Percentiles rank a stretch among this genome's conserved stretches.
These are phyloP conservation scores for Sphagnum tenellum DNA, from an alignment of 225 moss, liverwort and hornwort species.

Conservation along the genomic window DNA sequence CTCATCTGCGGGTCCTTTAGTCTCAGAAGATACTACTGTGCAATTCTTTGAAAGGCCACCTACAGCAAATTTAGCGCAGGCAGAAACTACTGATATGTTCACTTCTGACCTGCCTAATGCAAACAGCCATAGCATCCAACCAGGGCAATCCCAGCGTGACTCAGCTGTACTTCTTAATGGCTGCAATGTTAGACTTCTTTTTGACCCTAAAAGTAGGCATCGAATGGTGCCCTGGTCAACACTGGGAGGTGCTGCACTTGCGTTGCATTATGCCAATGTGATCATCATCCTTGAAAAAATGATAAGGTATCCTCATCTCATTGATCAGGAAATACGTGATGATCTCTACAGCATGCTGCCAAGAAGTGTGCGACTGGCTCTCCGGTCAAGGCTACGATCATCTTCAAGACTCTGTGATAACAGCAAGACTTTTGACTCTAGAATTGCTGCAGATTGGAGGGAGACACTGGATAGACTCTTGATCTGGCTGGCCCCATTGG, in stretches of 20 bases:
- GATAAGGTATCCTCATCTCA: slow-evolving; percentile 83
- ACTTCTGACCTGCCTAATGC: slow-evolving; percentile 38
- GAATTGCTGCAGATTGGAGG: slow-evolving; percentile 90
- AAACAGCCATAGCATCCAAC: slow-evolving; percentile 49
- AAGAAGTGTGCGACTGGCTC: slow-evolving; percentile 61
- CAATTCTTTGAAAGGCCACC: slow-evolving; percentile 28
- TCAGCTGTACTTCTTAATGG: slow-evolving; percentile 51
- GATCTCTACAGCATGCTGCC: slow-evolving; percentile 96
- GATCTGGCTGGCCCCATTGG: slow-evolving; percentile 81
- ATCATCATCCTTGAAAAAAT: slow-evolving; percentile 90
- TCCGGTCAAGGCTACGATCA: slow-evolving; percentile 56
- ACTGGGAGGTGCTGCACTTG: slow-evolving; percentile 84
- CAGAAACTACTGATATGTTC: slow-evolving; percentile 52
- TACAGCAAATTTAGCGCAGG: slow-evolving; percentile 35
- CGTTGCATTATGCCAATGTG: slow-evolving; percentile 92
- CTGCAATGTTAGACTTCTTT: slow-evolving; percentile 53
- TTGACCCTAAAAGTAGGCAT: slow-evolving; percentile 91
- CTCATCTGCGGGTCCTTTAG: slow-evolving; percentile 14
- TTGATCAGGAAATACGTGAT: slow-evolving; percentile 84
- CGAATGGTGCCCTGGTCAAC: slow-evolving; percentile 81
- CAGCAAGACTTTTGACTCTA: slow-evolving; percentile 64
- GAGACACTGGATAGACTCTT: slow-evolving; percentile 84
- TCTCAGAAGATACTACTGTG: slow-evolving; percentile 25
- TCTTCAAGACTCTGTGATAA: slow-evolving; percentile 38
- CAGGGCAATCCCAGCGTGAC: slow-evolving; percentile 18